Evolutionary conservation across 805 yeast species (phyloP), one percentile per base, ranked within the genome.

Genomic region (Cyberlindnera mississippiensis): DNA sequence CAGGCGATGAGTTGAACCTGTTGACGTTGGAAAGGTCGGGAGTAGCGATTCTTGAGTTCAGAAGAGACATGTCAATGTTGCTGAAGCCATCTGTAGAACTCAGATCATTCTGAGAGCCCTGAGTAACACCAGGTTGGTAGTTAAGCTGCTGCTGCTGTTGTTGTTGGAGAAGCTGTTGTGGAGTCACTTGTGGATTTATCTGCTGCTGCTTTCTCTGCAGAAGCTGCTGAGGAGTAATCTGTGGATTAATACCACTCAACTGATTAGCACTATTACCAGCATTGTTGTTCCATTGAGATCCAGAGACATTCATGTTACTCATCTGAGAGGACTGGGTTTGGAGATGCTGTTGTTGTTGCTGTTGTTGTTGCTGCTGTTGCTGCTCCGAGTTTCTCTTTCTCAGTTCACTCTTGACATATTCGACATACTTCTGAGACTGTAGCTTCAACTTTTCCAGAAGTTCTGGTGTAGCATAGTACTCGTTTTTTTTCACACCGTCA

Each of bases 381-480:
- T 61, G 38, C 53, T 63, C 44, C 1, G 46, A 46, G 17, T 46
- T 48, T 37, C 63, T 62, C 41, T 66, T 59, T 28, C 58, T 48
- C 39, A 78, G 57, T 49, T 78, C 86, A 28, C 82, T 86, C 45
- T 79, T 78, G 49, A 88, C 88, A 60, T 77, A 84, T 39, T 78
- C 78, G 64, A 84, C 80, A 57, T 83, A 88, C 57, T 80, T 77
- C 41, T 80, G 84, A 42, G 85, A 80, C 53, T 88, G 95, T 35
- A 71, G 66, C 46, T 82, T 78, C 42, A 88, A 73, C 61, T 80
- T 82, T 33, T 78, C 85, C 39, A 86, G 67, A 31, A 85, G 69
- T 35, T 80, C 86, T 13, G 84, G 83, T n/a, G 78, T 76, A 1
- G 90, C 90, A 48, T 80, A 75, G 55, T 74, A 87, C 17, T 73